Evolutionary conservation across 306 rosid genomes (phyloP).

Genomic region (Prunus dulcis): DNA sequence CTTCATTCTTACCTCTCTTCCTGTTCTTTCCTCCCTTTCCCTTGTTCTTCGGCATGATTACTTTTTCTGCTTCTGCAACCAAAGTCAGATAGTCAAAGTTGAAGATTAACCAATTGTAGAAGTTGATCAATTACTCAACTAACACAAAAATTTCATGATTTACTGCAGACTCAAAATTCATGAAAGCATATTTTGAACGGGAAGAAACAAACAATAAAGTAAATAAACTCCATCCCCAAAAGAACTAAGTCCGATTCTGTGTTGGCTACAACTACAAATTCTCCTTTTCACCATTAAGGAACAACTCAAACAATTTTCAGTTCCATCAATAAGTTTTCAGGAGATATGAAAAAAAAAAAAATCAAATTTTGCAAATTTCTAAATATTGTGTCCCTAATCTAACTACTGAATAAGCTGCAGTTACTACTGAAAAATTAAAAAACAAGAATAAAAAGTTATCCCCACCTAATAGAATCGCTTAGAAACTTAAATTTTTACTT

Average conservation of each 20-base stretch:
- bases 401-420: not conserved
- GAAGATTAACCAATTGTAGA: not conserved
- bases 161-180: not conserved
- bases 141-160: not conserved
- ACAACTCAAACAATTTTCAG: too few relatives aligned
- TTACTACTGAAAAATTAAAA: not conserved
- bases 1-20: conserved; percentile 52
- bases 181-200: not conserved
- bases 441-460: not conserved
- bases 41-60: conserved; percentile 50
- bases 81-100: not conserved
- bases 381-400: not conserved
- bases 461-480: not conserved
- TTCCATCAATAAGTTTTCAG: not conserved
- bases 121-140: not conserved
- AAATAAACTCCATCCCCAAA: not conserved
- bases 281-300: not conserved
- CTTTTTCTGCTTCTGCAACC: conserved; percentile 6
- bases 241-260: not conserved
- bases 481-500: too few relatives aligned
- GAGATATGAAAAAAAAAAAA: not conserved
- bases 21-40: conserved; percentile 54
- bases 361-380: not conserved
- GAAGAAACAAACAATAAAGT: not conserved
- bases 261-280: not conserved